Evolutionary conservation across 371 early-diverging fungal genomes (phyloP).

Genomic region (Syncephalis plumigaleata): DNA sequence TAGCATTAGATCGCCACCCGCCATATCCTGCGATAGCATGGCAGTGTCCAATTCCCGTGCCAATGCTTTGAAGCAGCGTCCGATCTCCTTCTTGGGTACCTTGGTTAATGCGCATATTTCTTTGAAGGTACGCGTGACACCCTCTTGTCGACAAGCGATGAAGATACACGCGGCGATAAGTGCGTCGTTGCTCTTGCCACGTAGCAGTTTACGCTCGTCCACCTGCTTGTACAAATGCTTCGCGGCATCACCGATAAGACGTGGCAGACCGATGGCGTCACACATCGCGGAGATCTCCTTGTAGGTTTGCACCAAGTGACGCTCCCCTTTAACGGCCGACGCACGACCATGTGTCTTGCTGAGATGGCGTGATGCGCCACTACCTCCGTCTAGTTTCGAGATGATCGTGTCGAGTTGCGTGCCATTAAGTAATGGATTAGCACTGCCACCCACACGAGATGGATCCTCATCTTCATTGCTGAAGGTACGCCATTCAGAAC

Average conservation of each 20-base stretch:
- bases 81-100: constrained; percentile 86
- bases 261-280: constrained; percentile 76
- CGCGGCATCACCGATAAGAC: constrained; percentile 79
- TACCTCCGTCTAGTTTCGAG: constrained; percentile 60
- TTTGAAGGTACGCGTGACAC: constrained; percentile 90
- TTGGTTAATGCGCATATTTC: constrained; percentile 92
- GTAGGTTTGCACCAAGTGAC: constrained; percentile 75
- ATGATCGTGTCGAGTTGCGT: constrained; percentile 84
- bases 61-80: constrained; percentile 67
- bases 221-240: constrained; percentile 89
- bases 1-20: constrained; percentile 61
- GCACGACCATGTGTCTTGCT: constrained; percentile 62
- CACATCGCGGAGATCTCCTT: constrained; percentile 86
- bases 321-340: constrained; percentile 54
- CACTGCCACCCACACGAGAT: constrained; percentile 96
- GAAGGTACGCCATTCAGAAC: constrained; percentile 99
- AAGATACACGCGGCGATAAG: constrained; percentile 96
- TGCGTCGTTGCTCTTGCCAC: constrained; percentile 81
- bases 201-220: constrained; percentile 72
- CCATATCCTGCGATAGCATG: constrained; percentile 41
- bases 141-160: constrained; percentile 89
- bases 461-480: constrained; percentile 95
- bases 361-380: constrained; percentile 48
- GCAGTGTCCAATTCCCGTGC: constrained; percentile 41
- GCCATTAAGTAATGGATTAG: constrained; percentile 77